Evolutionary conservation across 1,139 yeast species (phyloP), one percentile per base, ranked within the genome.

Genomic region (Taphrina confusa): DNA sequence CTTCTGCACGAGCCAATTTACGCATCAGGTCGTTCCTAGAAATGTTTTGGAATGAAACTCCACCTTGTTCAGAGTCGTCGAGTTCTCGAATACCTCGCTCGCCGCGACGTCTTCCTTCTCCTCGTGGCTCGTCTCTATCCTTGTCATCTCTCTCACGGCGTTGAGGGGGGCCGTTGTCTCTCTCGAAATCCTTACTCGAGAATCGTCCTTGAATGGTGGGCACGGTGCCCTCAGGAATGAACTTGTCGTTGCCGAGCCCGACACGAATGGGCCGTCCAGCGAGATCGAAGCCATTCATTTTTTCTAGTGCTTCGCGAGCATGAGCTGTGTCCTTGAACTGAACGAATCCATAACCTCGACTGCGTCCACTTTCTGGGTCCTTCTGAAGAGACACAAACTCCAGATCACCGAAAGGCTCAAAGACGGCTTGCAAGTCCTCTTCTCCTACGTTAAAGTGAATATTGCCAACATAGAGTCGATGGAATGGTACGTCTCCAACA

Each of bases 311-410:
- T 34, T 66, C 65, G 33, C 66, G 64, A 18, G 75, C 75, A 42
- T 67, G 64, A n/a, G 64, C 65, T 2, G 65, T 62, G 16, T 67
- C 67, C 23, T 62, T 65, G 47, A 63, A 71, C 69, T 70, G 71
- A 9, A 74, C 65, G 63, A 71, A 71, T 4, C 72, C 76, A 62
- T 67, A 71, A 0, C 76, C 76, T 54, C 72, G 68, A 27, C 74
- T 71, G 42, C 70, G 66, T 14, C 60, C 66, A n/a, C 75, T 74
- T 9, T 68, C 65, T n/a, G 65, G 66, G 28, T 72, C 74, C 39
- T 67, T 66, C 57, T 69, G 74, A 9, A 73, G 63, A 12, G 63
- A 65, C 23, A 72, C 71, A 45, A 65, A 66, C 42, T 70, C 72
- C 16, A 74, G 68, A 27, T 66, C 65, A 9, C 76, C 76, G 64